Evolutionary conservation across 768 basidiomycete genomes (phyloP).

Genomic region (Lactarius vividus): DNA sequence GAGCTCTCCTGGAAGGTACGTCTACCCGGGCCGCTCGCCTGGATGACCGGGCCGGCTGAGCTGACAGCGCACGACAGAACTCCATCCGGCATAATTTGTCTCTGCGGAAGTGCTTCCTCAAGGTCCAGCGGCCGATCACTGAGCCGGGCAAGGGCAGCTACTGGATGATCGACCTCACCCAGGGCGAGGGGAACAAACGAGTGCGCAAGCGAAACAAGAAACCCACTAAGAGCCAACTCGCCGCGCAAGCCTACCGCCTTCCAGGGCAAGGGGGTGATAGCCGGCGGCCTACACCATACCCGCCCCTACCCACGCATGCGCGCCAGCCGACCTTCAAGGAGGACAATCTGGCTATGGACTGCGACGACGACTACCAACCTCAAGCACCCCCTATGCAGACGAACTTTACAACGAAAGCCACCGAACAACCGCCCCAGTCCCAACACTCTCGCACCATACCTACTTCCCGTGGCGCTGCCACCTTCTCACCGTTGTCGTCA

Average conservation of each 20-base stretch:
- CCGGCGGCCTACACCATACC: constrained; percentile 19
- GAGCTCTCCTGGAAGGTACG: constrained; percentile 64
- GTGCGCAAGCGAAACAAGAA: constrained; percentile 52
- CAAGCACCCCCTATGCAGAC: constrained; percentile 16
- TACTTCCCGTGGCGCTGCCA: background rate
- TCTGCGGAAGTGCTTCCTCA: constrained; percentile 55
- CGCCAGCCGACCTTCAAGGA: background rate
- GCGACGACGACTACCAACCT: background rate
- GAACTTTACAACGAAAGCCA: constrained; percentile 2
- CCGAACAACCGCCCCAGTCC: background rate
- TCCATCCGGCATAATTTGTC: constrained; percentile 54
- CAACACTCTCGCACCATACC: background rate
- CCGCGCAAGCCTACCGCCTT: constrained; percentile 19
- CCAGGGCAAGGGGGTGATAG: constrained; percentile 33
- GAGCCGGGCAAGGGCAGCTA: constrained; percentile 72
- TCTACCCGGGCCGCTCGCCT: background rate
- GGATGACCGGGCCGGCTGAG: background rate
- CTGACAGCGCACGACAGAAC: constrained; percentile 35
- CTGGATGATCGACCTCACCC: constrained; percentile 55
- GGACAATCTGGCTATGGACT: background rate
- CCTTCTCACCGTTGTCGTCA: background rate
- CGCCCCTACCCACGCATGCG: background rate
- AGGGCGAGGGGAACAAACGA: constrained; percentile 62
- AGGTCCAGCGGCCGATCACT: constrained; percentile 55
- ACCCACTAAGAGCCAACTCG: constrained; percentile 33